Evolutionary conservation across 176 grass and related monocot genomes (phyloP).

Genomic region (Calamus simplicifolius): DNA sequence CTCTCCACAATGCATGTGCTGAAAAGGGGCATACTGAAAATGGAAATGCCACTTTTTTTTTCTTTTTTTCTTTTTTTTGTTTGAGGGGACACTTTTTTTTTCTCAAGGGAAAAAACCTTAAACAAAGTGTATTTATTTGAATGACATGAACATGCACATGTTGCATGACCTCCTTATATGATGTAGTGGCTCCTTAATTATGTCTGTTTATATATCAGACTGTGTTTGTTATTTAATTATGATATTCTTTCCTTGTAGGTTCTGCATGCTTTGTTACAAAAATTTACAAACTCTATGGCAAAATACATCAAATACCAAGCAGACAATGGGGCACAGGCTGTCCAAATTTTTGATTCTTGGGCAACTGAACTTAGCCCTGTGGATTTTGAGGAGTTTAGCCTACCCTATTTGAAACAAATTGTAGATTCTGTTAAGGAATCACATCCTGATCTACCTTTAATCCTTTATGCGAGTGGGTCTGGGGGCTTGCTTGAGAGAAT

Average conservation of each 20-base stretch:
- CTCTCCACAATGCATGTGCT: no score
- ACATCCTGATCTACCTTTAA: slow-evolving; percentile 84
- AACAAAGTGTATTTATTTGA: no score
- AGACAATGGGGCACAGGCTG: slow-evolving; percentile 79
- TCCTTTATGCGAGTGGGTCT: slow-evolving; percentile 95
- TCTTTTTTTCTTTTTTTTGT: no score
- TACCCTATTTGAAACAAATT: slow-evolving; percentile 88
- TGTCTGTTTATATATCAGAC: no score
- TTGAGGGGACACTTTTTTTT: no score
- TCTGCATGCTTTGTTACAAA: slow-evolving; percentile 78
- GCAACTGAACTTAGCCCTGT: slow-evolving; percentile 88
- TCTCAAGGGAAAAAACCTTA: no score
- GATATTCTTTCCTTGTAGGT: slow-evolving; percentile 42
- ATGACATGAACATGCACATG: no score
- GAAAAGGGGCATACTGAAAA: no score
- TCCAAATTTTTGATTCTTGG: slow-evolving; percentile 99
- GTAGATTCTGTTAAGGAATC: slow-evolving; percentile 70
- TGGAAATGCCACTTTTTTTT: no score
- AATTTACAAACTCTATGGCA: slow-evolving; percentile 73
- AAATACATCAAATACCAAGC: slow-evolving; percentile 90
- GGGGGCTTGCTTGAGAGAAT: slow-evolving; percentile 86
- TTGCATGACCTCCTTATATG: no score
- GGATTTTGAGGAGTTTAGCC: slow-evolving; percentile 94
- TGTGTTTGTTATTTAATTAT: no score
- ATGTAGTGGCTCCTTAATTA: no score